Evolutionary conservation across 2,329 filamentous ascomycete genomes (phyloP).

Genomic region (Clathrospora elynae): DNA sequence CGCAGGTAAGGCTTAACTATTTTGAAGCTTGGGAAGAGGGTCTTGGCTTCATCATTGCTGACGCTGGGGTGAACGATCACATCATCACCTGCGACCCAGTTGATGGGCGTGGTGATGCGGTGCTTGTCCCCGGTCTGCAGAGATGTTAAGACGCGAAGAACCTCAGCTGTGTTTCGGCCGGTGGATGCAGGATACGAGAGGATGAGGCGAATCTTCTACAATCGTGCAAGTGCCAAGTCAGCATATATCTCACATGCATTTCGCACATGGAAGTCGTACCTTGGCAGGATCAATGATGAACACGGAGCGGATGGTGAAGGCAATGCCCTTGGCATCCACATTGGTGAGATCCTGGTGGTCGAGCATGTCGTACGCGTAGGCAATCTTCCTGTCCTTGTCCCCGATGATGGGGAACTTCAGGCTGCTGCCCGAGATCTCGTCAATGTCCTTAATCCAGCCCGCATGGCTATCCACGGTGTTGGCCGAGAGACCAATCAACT

Average conservation of each 20-base stretch:
- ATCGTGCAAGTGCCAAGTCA: too few species aligned
- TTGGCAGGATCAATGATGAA: conserved; percentile 70
- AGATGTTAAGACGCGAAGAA: conserved; percentile 58
- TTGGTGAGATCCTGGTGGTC: conserved; percentile 63
- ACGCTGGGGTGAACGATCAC: conserved; percentile 66
- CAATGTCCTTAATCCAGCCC: conserved; percentile 60
- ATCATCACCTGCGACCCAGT: conserved; percentile 64
- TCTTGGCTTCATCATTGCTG: conserved; percentile 63
- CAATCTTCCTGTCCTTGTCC: conserved; percentile 59
- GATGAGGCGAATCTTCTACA: conserved; percentile 67
- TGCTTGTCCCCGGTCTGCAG: conserved; percentile 65
- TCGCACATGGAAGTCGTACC: too few species aligned
- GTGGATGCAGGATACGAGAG: conserved; percentile 67
- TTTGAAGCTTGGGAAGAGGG: conserved; percentile 63
- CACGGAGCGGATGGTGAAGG: conserved; percentile 68
- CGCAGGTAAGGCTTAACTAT: conserved; percentile 67
- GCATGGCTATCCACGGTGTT: conserved; percentile 58
- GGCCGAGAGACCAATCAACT: conserved; percentile 63
- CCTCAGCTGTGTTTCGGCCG: conserved; percentile 61
- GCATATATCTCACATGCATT: too few species aligned
- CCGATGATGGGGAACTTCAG: conserved; percentile 60
- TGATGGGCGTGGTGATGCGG: conserved; percentile 65
- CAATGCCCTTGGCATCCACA: conserved; percentile 61
- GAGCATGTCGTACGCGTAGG: conserved; percentile 59
- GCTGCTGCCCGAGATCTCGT: conserved; percentile 56